Conservation (phyloP, 805 yeast species). For the Wickerhamiella azymoides region DNA sequence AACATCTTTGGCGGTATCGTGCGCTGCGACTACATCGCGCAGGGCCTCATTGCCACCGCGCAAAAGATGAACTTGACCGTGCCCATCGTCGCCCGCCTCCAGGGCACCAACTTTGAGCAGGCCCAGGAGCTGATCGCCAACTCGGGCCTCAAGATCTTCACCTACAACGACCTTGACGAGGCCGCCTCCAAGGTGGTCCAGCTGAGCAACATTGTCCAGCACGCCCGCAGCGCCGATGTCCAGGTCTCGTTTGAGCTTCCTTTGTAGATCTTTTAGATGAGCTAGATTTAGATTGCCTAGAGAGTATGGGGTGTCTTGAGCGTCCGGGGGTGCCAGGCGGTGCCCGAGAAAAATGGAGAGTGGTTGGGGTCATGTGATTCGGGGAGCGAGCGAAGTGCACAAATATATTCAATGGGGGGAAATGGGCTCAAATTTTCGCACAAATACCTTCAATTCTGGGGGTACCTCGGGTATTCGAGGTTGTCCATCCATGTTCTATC, state of each 20-base stretch:
- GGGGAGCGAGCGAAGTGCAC: too few relatives aligned
- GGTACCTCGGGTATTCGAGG: too few relatives aligned
- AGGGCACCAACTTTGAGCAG: constrained; percentile 88
- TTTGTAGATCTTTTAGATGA: constrained; percentile 19
- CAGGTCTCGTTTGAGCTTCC: constrained; percentile 38
- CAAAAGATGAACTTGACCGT: constrained; percentile 79
- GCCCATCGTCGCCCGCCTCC: constrained; percentile 95
- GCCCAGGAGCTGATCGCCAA: constrained; percentile 77
- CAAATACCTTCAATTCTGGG: too few relatives aligned
- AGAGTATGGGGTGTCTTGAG: neutral
- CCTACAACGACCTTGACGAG: constrained; percentile 84
- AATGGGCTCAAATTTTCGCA: too few relatives aligned
- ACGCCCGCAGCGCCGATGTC: constrained; percentile 37
- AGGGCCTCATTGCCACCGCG: constrained; percentile 91
- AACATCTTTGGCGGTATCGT: constrained; percentile 99
- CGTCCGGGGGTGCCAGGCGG: too few relatives aligned
- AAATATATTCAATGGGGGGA: too few relatives aligned
- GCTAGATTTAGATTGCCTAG: neutral
- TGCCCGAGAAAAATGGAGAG: too few relatives aligned
- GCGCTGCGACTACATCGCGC: constrained; percentile 97
- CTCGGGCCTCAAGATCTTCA: constrained; percentile 85
- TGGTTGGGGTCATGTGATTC: too few relatives aligned
- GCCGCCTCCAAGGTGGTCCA: constrained; percentile 94
- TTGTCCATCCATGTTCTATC: too few relatives aligned
- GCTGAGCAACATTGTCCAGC: constrained; percentile 40